Evolutionary conservation across 2,329 filamentous ascomycete species (phyloP).

Genomic region (Aspergillus aculeatinus): DNA sequence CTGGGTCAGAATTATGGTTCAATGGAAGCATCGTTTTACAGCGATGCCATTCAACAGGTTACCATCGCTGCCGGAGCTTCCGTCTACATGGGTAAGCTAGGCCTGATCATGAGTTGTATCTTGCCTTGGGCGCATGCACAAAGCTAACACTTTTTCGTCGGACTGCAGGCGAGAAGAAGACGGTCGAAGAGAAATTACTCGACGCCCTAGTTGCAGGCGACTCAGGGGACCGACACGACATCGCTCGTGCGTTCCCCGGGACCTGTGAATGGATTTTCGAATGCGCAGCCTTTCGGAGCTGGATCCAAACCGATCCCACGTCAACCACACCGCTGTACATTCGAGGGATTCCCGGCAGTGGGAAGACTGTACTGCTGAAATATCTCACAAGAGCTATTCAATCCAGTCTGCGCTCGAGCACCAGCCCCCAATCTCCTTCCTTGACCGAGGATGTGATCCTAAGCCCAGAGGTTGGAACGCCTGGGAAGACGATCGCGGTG

Average conservation of each 20-base stretch:
- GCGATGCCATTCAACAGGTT: not conserved
- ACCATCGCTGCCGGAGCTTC: constrained; percentile 1
- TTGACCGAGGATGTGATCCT: not conserved
- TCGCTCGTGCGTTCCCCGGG: not conserved
- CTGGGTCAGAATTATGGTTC: constrained; percentile 1
- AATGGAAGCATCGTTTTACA: not conserved
- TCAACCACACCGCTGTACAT: not conserved
- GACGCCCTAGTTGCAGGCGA: constrained; percentile 1
- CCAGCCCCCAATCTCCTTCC: not conserved
- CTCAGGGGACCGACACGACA: not conserved
- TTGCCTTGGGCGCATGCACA: not conserved
- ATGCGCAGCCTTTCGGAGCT: not conserved
- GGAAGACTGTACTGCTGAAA: constrained; percentile 1
- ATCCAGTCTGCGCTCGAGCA: not conserved
- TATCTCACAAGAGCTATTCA: not conserved
- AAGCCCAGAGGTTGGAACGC: not conserved
- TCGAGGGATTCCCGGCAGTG: constrained; percentile 1
- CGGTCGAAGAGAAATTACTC: constrained; percentile 1
- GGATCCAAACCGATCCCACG: not conserved
- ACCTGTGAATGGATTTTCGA: constrained; percentile 3
- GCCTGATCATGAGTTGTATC: not conserved
- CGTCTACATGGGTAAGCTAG: constrained; percentile 1
- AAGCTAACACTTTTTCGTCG: not conserved
- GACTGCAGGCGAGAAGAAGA: not conserved
- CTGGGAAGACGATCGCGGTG: not conserved